Conservation (phyloP, 148 eudicot genomes). For the Fallopia convolvulus region DNA sequence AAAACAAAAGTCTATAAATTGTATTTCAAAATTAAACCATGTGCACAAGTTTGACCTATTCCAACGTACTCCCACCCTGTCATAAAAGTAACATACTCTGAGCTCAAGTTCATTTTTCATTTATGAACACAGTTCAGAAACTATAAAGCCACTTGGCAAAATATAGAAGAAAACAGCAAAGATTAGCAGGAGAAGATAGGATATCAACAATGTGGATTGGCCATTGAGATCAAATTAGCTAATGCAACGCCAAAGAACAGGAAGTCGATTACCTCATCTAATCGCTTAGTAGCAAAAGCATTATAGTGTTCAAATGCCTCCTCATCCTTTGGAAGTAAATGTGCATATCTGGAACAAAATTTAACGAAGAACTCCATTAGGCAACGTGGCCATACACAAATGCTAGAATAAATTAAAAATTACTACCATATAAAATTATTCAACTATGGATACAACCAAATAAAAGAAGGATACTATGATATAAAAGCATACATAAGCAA, state of each 20-base stretch:
- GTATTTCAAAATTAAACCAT: not conserved
- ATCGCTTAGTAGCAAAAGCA: conserved; percentile 58
- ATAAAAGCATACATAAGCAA: not conserved
- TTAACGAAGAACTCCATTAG: not conserved
- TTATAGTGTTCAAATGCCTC: conserved; percentile 75
- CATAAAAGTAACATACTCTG: not conserved
- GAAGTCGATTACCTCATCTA: conserved; percentile 69
- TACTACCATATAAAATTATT: not conserved
- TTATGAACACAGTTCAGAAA: not conserved
- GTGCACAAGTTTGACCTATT: not conserved
- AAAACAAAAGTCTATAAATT: not conserved
- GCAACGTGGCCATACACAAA: not conserved
- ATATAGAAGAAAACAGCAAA: not conserved
- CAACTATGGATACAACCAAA: not conserved
- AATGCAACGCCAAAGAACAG: not conserved
- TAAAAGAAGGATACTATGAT: not conserved
- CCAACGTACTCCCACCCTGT: not conserved
- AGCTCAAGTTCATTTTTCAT: not conserved
- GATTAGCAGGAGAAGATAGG: not conserved
- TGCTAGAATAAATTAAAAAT: not conserved
- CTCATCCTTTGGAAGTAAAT: conserved; percentile 89
- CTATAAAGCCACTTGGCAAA: not conserved
- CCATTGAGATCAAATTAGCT: not conserved
- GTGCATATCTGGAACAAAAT: conserved; percentile 61
- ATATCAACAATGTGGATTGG: not conserved